phyloP scores from a whole-genome alignment of 2,329 filamentous ascomycete species.

The Leptographium wingfieldii region DNA sequence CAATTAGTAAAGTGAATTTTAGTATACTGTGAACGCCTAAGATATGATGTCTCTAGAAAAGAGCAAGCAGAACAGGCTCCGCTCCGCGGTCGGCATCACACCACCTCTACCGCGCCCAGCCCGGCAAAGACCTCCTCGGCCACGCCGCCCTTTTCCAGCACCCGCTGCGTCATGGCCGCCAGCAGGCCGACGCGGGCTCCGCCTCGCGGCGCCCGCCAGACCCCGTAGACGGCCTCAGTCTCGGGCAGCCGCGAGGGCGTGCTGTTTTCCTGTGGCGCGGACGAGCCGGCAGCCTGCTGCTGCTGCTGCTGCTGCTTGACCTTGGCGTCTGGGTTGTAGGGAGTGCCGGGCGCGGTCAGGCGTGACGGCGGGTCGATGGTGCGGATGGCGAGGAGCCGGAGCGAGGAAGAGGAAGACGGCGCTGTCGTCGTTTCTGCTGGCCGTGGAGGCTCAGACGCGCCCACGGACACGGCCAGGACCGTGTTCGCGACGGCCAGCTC shows the following conservation, averaged over 20 bases:
- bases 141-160: slow-evolving; percentile 65
- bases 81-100: slow-evolving; percentile 19
- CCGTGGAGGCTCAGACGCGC: slow-evolving; percentile 24
- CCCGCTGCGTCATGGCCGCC: slow-evolving; percentile 61
- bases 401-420: slow-evolving; percentile 18
- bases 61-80: too few relatives aligned
- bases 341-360: slow-evolving; percentile 57
- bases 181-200: slow-evolving; percentile 67
- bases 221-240: slow-evolving; percentile 51
- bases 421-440: slow-evolving; percentile 10
- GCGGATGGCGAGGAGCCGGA: slow-evolving; percentile 55
- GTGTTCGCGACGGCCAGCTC: slow-evolving; percentile 89
- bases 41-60: too few relatives aligned
- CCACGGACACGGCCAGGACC: slow-evolving; percentile 74
- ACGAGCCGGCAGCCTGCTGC: slow-evolving; percentile 16
- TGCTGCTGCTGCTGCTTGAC: slow-evolving; percentile 17
- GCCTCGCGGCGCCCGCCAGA: slow-evolving; percentile 78
- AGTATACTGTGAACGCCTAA: too few relatives aligned
- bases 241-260: slow-evolving; percentile 25
- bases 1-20: too few relatives aligned
- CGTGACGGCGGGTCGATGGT: slow-evolving; percentile 65
- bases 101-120: slow-evolving; percentile 61
- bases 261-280: slow-evolving; percentile 13
- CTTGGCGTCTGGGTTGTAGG: slow-evolving; percentile 47
- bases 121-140: slow-evolving; percentile 78